Base-by-base conservation (phyloP, 495 filamentous ascomycete genomes). In the Lineolata rhizophorae region DNA sequence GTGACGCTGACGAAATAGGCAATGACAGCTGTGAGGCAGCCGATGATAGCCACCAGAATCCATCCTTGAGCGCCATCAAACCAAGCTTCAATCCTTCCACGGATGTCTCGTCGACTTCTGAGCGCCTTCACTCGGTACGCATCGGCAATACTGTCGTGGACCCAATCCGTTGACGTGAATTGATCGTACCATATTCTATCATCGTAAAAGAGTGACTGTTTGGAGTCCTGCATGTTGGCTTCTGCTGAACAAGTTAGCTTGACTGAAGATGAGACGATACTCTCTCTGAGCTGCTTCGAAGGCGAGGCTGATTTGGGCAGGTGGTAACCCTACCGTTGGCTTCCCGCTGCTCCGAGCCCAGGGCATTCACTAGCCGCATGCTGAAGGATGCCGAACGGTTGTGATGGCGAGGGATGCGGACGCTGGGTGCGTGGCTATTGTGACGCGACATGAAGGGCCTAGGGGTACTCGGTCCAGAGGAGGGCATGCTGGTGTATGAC, bases 121-220 rank as follows among this genome's bases (percentile, higher is more conserved):
- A 95, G 62, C 29, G 70, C 70, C 41, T 84, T 90, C 22, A 90
- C 68, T 27, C 87, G 75, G 33, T 75, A 77, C 27, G 82, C 80
- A 52, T 97, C 87, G 44, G 84, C 83, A 39, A 95, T 93, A 49
- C 78, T 87, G 44, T 97, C 87, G 46, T 91, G 83, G 5, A 97
- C 87, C 87, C 85, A 95, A 51, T 97, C 87, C 42, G 85, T 95
- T 6, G 79, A 92, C 4, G 85, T 94, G 52, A 95, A 94, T 52
- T 97, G 87, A 56, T 97, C 85, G 53, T 97, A 97, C 87, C 87
- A 97, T 9, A 87, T 77, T 12, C 87, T 69, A 31, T 97, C 83
- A 45, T 97, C 81, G 9, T 39, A 30, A 31, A 38, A 48, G 27
- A 52, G 27, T 3, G 46, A 52, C 0, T 29, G 24, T 35, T 43